These are phyloP conservation scores for Blastobotrys chiropterorum DNA, from an alignment of 805 yeast genomes.

Conservation along the genomic window DNA sequence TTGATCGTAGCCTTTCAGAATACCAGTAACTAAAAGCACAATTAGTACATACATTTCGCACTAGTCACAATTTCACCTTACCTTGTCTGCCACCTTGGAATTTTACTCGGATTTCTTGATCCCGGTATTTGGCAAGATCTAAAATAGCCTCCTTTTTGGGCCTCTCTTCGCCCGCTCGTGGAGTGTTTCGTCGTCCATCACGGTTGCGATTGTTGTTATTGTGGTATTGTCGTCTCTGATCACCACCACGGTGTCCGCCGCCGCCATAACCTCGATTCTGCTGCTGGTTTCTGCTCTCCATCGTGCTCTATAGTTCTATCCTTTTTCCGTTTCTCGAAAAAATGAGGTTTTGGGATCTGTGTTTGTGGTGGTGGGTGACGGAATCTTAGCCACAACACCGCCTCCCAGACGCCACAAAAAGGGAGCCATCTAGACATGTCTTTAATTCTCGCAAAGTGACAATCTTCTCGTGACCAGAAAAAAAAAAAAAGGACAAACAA, in stretches of 20 bases:
- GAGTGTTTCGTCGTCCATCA: conserved; percentile 10
- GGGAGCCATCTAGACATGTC: background rate
- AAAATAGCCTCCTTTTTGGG: conserved; percentile 90
- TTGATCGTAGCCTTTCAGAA: conserved; percentile 87
- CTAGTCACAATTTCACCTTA: background rate
- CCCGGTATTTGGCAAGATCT: conserved; percentile 71
- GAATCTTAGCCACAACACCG: background rate
- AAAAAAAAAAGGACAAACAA: no score
- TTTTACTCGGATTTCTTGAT: conserved; percentile 65
- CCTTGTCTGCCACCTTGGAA: conserved; percentile 76
- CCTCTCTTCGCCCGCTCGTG: conserved; percentile 21
- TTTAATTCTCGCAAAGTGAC: no score
- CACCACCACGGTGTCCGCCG: conserved; percentile 7
- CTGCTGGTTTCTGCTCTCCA: conserved; percentile 7
- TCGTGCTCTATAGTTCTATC: conserved; percentile 6
- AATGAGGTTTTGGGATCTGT: background rate
- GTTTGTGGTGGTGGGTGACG: background rate
- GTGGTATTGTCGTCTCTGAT: conserved; percentile 15
- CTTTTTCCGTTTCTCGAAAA: conserved; percentile 6
- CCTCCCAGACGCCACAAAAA: background rate
- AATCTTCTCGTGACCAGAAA: no score
- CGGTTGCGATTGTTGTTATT: conserved; percentile 16
- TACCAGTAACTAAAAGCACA: conserved; percentile 57
- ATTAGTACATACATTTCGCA: background rate
- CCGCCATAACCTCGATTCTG: background rate